Evolutionary conservation across 2,329 filamentous ascomycete species (phyloP), one percentile per base, ranked within the genome.

Genomic region (Neonectria hederae): DNA sequence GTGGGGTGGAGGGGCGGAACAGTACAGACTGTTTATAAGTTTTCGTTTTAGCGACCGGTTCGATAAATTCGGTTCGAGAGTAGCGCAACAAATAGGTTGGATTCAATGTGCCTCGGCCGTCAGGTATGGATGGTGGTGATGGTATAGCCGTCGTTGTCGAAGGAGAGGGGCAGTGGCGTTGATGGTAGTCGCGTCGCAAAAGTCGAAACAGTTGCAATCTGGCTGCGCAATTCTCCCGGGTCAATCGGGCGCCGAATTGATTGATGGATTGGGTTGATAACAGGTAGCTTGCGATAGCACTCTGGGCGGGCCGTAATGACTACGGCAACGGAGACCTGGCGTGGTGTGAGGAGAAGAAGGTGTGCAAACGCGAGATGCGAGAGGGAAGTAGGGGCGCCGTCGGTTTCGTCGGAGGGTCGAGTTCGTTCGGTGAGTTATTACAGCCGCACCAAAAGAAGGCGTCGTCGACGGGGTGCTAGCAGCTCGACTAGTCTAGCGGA

Each of bases 151-250:
- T 59, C 17, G 24, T 52, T 22, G 43, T 40, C 13, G 61, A 54
- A 51, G 51, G 17, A 35, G 21, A 55, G 61, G 49, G 65, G 67
- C 57, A 67, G 67, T 63, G 63, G 63, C 63, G 69, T 61, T 40
- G 54, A 46, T 53, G 54, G 52, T 61, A 54, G 65, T 67, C 60
- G 65, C 56, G 62, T 71, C 70, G 62, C 63, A 63, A 67, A 67
- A 67, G 53, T 66, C 57, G 65, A 65, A 63, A 62, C 68, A 66
- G 53, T 69, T 71, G 62, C 65, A 66, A 63, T 68, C 59, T 61
- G 63, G 63, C 58, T 61, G 67, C 70, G 63, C 69, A 70, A 69
- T 61, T 46, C 62, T 26, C 56, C 54, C 46, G 59, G 65, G 54
- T 63, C 60, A 71, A 68, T 59, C 55, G 57, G 54, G 59, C 11